Base-by-base conservation (phyloP, 768 basidiomycete species). In the Tephrocybe rancida region DNA sequence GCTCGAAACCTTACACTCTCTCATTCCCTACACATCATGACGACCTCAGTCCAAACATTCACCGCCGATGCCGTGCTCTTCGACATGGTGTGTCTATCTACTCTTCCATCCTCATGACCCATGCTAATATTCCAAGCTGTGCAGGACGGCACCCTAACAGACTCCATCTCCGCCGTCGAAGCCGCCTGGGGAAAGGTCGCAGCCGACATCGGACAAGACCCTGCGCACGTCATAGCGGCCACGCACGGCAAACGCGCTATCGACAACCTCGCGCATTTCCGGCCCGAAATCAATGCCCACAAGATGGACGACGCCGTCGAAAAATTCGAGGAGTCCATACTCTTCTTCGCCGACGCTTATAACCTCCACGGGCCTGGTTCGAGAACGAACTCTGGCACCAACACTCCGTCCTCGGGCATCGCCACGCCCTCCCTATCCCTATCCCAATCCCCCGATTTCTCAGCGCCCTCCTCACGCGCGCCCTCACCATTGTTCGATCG, bases 241-340 rank as follows among this genome's bases (percentile, higher is more conserved):
- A 89, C 87, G n/a, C 88, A 90, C 66, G 88, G 88, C 62, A 85
- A 87, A 64, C 84, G 88, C 55, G 88, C 87, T 10, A 75, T 87
- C 63, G 88, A 90, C 73, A 90, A 90, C 70, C 81, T 89, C 58
- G 66, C 77, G 3, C 73, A 77, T 44, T 84, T 84, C 73, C 84
- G 81, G 62, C 84, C 85, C 0, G 65, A 76, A 27, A 80, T 86
- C 60, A 73, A 74, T 58, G 42, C 63, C 19, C 74, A 83, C 66
- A 79, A 85, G 66, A 80, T 86, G 74, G 81, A 82, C 61, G 67
- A 57, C 26, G 84, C 81, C 54, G 83, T 86, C 2, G 70, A 75
- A n/a, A 72, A 73, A 19, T 88, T 88, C 57, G 87, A 88, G 65
- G 73, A 82, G 59, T 77, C 75, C 52, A 87, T 87, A 52, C 82